These are phyloP conservation scores for Colletotrichum euphorbiae DNA, from an alignment of 2,329 filamentous ascomycete genomes.

Conservation along the genomic window DNA sequence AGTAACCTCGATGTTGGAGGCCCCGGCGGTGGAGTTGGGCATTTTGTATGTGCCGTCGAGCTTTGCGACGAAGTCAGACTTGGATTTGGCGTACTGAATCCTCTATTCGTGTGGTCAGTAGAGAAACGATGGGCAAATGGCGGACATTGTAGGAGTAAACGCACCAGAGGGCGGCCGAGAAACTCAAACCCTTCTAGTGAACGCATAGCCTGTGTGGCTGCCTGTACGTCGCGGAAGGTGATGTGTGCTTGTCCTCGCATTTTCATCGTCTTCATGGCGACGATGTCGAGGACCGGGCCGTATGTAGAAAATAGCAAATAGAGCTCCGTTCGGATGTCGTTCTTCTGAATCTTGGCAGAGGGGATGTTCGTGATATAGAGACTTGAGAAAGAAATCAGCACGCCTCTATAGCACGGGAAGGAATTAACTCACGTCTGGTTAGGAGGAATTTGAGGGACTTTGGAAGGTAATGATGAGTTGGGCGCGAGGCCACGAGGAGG, in stretches of 20 bases:
- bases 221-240: conserved; percentile 88
- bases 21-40: conserved; percentile 61
- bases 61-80: conserved; percentile 89
- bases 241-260: conserved; percentile 98
- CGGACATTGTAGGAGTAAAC: conserved; percentile 48
- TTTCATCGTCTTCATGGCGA: conserved; percentile 87
- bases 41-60: conserved; percentile 90
- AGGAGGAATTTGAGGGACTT: conserved; percentile 69
- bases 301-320: conserved; percentile 97
- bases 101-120: conserved; percentile 64
- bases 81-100: conserved; percentile 90
- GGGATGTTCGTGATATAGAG: conserved; percentile 90
- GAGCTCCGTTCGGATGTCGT: conserved; percentile 84
- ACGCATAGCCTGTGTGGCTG: conserved; percentile 94
- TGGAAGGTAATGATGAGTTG: conserved; percentile 58
- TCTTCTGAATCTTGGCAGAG: conserved; percentile 89
- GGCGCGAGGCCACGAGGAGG: conserved; percentile 53
- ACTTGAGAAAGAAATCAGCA: conserved; percentile 56
- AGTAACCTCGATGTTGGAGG: conserved; percentile 71
- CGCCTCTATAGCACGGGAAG: not conserved
- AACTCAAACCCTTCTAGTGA: conserved; percentile 88
- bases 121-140: not conserved
- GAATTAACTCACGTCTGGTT: conserved; percentile 76
- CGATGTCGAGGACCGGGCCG: conserved; percentile 90
- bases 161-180: conserved; percentile 85